A percentile compares a stretch with the other conserved stretches of the same genome.
Conservation (phyloP, 108 stramenopile species). For the Cyclostephanos tholiformis region DNA sequence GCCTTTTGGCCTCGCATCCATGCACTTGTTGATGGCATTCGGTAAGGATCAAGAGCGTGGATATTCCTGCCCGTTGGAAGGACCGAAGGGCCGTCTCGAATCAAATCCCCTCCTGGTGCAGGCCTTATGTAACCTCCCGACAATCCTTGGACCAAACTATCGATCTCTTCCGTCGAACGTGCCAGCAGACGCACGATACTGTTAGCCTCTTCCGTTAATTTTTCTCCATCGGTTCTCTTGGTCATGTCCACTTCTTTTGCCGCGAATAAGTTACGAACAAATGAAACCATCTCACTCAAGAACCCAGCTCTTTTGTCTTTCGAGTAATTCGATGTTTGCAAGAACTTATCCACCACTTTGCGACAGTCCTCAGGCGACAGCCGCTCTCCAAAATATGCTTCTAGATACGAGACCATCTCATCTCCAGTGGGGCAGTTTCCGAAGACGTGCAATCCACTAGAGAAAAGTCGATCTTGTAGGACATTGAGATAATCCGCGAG, state of each 20-base stretch:
- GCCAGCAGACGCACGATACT: constrained; percentile 61
- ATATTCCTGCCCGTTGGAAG: constrained; percentile 86
- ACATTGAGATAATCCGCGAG: constrained; percentile 56
- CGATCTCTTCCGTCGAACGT: constrained; percentile 73
- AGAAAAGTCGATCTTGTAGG: constrained; percentile 77
- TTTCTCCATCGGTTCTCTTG: constrained; percentile 15
- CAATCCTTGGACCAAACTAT: constrained; percentile 62
- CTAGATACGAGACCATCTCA: constrained; percentile 59
- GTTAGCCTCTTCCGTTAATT: constrained; percentile 50
- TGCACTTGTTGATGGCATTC: constrained; percentile 83
- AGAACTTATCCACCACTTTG: constrained; percentile 19
- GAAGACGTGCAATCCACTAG: constrained; percentile 67
- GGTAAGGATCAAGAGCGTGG: constrained; percentile 84
- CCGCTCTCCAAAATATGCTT: constrained; percentile 61
- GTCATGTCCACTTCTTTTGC: constrained; percentile 9
- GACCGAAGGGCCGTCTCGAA: constrained; percentile 76
- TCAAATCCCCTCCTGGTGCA: constrained; percentile 77
- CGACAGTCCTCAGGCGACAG: constrained; percentile 55
- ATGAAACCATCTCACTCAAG: constrained; percentile 31
- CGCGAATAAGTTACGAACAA: constrained; percentile 29
- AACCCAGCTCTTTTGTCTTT: constrained; percentile 4
- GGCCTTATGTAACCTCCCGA: constrained; percentile 76
- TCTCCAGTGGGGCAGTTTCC: constrained; percentile 57
- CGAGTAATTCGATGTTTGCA: constrained; percentile 6
- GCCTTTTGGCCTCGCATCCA: constrained; percentile 75